Conservation (phyloP, 2,329 filamentous ascomycete species). For the Neocucurbitaria cava region DNA sequence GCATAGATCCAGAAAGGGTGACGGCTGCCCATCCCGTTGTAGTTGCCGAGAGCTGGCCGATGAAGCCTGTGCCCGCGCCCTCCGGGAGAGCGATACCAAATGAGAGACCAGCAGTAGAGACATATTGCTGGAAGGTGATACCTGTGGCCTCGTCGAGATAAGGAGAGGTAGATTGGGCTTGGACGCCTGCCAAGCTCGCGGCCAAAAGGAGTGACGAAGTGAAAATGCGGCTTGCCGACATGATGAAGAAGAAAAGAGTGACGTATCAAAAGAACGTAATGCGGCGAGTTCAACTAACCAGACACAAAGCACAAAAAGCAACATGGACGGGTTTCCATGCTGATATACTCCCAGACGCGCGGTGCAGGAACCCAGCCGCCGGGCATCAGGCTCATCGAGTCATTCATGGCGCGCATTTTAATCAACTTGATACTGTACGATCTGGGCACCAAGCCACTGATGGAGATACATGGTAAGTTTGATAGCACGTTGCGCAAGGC, state of each 20-base stretch:
- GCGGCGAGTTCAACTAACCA: not conserved
- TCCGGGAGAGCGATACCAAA: conserved; percentile 58
- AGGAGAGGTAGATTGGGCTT: conserved; percentile 12
- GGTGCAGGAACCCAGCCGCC: too few relatives aligned
- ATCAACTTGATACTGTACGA: too few relatives aligned
- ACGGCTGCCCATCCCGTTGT: conserved; percentile 56
- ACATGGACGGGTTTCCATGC: too few relatives aligned
- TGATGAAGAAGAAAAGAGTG: not conserved
- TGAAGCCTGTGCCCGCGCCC: conserved; percentile 55
- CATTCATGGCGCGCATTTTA: too few relatives aligned
- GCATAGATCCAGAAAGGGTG: conserved; percentile 55
- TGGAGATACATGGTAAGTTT: too few relatives aligned
- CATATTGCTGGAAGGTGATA: conserved; percentile 22
- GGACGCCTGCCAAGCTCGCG: conserved; percentile 3
- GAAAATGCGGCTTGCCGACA: not conserved
- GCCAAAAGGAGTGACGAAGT: not conserved
- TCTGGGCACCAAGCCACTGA: too few relatives aligned
- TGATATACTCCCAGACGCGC: too few relatives aligned
- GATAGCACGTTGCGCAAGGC: too few relatives aligned
- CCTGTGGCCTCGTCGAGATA: conserved; percentile 19
- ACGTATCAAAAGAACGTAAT: not conserved
- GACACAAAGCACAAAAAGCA: too few relatives aligned
- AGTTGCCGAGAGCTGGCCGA: conserved; percentile 57
- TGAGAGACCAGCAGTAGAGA: conserved; percentile 45
- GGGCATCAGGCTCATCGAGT: too few relatives aligned